Percentiles rank a stretch among this genome's conserved stretches.
Evolutionary conservation across 768 basidiomycete species (phyloP).

Genomic region (Daedaleopsis nitida): DNA sequence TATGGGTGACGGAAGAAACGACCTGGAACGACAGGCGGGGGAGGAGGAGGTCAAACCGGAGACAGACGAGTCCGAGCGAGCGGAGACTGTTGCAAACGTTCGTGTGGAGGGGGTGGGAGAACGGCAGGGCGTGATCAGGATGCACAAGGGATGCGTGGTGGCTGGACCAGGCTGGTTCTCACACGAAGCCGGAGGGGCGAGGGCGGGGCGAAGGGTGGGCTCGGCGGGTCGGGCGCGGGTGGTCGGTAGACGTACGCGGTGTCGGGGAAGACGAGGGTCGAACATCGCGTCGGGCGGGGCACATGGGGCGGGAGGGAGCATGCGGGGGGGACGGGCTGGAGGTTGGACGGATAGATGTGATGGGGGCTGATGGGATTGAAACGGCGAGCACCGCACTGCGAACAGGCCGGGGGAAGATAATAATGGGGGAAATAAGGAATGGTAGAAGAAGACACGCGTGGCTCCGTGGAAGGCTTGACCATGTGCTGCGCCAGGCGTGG

Average conservation of each 20-base stretch:
- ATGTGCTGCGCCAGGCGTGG: constrained; percentile 23
- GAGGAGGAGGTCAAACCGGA: constrained; percentile 1
- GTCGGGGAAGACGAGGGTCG: constrained; percentile 5
- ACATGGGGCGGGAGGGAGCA: constrained; percentile 16
- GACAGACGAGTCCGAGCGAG: constrained; percentile 15
- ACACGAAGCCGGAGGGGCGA: constrained; percentile 5
- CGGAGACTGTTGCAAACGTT: constrained; percentile 21
- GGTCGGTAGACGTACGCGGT: background rate
- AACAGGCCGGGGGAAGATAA: constrained; percentile 13
- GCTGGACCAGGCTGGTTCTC: constrained; percentile 10
- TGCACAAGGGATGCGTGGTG: constrained; percentile 9
- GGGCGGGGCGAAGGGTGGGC: constrained; percentile 2
- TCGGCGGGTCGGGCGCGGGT: background rate
- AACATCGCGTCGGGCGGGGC: background rate
- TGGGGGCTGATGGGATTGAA: constrained; percentile 11
- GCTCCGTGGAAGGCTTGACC: constrained; percentile 21
- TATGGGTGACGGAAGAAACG: constrained; percentile 5
- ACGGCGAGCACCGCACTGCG: constrained; percentile 18
- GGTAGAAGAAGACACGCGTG: constrained; percentile 22
- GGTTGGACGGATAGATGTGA: constrained; percentile 13
- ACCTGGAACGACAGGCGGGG: background rate
- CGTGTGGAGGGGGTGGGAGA: constrained; percentile 12
- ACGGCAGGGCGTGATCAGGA: constrained; percentile 12
- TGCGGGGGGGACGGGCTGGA: constrained; percentile 14
- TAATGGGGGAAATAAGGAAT: constrained; percentile 11